Evolutionary conservation across 805 yeast genomes (phyloP).

Genomic region (Pichia eremophila): DNA sequence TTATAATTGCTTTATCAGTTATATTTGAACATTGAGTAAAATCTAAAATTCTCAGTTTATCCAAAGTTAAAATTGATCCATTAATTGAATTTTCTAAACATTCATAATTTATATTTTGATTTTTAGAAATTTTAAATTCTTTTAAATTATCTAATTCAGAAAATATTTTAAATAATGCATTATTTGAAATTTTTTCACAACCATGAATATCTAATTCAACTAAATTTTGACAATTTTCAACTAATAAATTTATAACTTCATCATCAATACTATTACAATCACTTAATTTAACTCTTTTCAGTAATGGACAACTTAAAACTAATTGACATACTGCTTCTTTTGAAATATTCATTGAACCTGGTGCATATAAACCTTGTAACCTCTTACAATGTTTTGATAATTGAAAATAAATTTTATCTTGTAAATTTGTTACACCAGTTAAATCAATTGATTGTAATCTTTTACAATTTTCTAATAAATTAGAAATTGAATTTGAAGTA

Average conservation of each 20-base stretch:
- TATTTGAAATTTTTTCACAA: constrained; percentile 65
- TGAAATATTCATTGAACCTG: constrained; percentile 67
- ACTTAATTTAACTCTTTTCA: constrained; percentile 76
- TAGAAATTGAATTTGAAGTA: constrained; percentile 50
- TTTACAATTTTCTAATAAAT: constrained; percentile 54
- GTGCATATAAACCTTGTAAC: constrained; percentile 84
- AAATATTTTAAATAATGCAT: constrained; percentile 49
- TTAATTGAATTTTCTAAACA: constrained; percentile 35
- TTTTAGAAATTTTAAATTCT: constrained; percentile 75
- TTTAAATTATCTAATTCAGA: constrained; percentile 60
- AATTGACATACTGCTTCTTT: constrained; percentile 54
- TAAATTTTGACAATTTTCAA: constrained; percentile 63
- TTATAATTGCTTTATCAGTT: constrained; percentile 70
- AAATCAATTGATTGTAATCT: constrained; percentile 79
- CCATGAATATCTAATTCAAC: constrained; percentile 87
- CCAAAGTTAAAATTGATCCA: constrained; percentile 32
- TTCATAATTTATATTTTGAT: constrained; percentile 57
- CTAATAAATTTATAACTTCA: constrained; percentile 47
- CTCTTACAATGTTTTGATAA: constrained; percentile 65
- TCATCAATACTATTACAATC: constrained; percentile 62
- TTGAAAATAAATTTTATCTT: constrained; percentile 61
- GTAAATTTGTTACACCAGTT: constrained; percentile 61
- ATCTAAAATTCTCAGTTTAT: constrained; percentile 71
- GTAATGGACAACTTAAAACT: constrained; percentile 54
- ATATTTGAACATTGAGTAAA: constrained; percentile 75